Evolutionary conservation across 2,329 filamentous ascomycete genomes (phyloP).

Genomic region (Ceratocystis eucalypticola): DNA sequence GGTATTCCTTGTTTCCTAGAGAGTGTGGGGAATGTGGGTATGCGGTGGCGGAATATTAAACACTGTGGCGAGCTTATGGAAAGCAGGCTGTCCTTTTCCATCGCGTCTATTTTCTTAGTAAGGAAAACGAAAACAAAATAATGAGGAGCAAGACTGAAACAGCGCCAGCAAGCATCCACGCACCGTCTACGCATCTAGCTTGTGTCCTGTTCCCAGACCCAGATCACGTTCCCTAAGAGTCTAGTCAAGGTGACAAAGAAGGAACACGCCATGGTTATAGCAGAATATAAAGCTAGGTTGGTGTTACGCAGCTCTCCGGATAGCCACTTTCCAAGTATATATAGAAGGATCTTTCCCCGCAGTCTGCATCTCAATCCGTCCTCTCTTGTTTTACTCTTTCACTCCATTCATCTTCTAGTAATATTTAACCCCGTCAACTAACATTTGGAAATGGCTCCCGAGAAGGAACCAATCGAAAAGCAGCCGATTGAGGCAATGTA

Average conservation of each 20-base stretch:
- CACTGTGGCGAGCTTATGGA: not conserved
- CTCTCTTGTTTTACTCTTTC: not conserved
- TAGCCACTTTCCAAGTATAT: not conserved
- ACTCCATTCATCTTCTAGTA: not conserved
- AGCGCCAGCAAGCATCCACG: no score
- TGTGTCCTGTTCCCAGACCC: no score
- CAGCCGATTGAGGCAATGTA: not conserved
- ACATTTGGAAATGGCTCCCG: not conserved
- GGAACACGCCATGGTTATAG: no score
- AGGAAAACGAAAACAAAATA: not conserved
- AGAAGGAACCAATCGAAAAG: not conserved
- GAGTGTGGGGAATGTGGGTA: not conserved
- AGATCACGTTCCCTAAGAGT: no score
- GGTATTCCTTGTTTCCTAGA: no score
- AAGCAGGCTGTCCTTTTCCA: not conserved
- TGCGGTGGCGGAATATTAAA: not conserved
- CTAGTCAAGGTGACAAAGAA: no score
- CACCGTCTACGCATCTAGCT: no score
- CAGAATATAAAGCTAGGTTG: not conserved
- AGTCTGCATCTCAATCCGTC: not conserved
- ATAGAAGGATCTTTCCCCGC: conserved; percentile 1
- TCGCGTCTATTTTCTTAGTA: not conserved
- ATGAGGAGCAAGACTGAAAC: not conserved
- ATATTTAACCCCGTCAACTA: not conserved
- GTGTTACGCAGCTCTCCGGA: not conserved